These are phyloP conservation scores for Calonectria honghensis DNA, from an alignment of 2,329 filamentous ascomycete genomes.

Conservation along the genomic window DNA sequence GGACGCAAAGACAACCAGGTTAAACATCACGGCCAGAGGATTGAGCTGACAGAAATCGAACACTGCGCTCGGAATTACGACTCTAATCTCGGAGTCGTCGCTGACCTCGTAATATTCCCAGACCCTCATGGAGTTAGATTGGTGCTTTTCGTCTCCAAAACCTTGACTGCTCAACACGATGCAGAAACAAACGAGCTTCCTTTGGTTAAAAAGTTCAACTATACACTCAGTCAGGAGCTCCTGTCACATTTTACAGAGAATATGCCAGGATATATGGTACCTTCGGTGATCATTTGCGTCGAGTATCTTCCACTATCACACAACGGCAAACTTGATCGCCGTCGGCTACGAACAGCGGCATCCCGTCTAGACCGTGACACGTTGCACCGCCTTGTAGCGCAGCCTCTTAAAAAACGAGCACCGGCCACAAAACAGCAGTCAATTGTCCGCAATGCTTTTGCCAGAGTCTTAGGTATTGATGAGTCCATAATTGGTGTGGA, in stretches of 20 bases:
- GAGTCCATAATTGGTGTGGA: not conserved
- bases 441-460: not conserved
- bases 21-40: not conserved
- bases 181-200: not conserved
- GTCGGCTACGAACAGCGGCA: not conserved
- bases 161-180: not conserved
- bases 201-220: not conserved
- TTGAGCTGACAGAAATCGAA: not conserved
- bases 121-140: not conserved
- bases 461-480: not conserved
- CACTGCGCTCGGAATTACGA: not conserved
- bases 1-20: not conserved
- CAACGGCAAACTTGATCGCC: not conserved
- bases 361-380: not conserved
- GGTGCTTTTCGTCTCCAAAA: not conserved
- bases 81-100: not conserved
- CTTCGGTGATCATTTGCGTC: not conserved
- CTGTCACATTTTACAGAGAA: not conserved
- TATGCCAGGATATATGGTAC: not conserved
- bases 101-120: not conserved
- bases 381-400: not conserved
- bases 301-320: not conserved
- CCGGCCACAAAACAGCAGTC: not conserved
- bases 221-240: not conserved
- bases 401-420: not conserved